Conservation (phyloP, 768 basidiomycete genomes). For the Tricholoma furcatifolium region DNA sequence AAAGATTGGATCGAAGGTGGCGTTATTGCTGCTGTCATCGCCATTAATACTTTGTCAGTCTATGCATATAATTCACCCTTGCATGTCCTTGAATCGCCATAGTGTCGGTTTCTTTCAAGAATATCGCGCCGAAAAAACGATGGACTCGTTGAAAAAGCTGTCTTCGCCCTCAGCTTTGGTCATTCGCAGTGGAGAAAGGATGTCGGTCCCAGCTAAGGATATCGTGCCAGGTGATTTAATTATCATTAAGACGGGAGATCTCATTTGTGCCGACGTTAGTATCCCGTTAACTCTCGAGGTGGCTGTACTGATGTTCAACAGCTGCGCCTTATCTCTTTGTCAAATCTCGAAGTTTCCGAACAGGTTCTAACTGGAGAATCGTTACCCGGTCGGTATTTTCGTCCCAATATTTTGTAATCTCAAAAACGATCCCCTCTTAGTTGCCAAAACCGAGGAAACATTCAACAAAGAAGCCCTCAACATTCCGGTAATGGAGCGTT, state of each 20-base stretch:
- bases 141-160: conserved; percentile 47
- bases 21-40: conserved; percentile 45
- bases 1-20: conserved; percentile 53
- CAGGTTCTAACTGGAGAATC: conserved; percentile 54
- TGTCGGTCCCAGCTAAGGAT: conserved; percentile 38
- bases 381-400: conserved; percentile 33
- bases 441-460: conserved; percentile 37
- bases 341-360: conserved; percentile 50
- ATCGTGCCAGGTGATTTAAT: conserved; percentile 44
- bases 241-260: conserved; percentile 38
- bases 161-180: conserved; percentile 47
- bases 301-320: conserved; percentile 10
- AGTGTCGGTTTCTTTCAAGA: conserved; percentile 47
- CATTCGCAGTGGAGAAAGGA: conserved; percentile 38
- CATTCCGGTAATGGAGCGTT: conserved; percentile 39
- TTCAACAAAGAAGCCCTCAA: conserved; percentile 29
- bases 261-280: conserved; percentile 44
- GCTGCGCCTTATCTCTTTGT: conserved; percentile 42
- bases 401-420: neutral
- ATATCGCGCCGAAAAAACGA: conserved; percentile 47
- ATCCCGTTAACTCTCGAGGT: neutral
- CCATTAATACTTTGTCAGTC: conserved; percentile 38
- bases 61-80: neutral
- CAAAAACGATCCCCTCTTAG: conserved; percentile 13
- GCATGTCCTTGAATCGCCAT: neutral